Base-by-base conservation (phyloP, 768 basidiomycete genomes). In the Austroboletus festivus region DNA sequence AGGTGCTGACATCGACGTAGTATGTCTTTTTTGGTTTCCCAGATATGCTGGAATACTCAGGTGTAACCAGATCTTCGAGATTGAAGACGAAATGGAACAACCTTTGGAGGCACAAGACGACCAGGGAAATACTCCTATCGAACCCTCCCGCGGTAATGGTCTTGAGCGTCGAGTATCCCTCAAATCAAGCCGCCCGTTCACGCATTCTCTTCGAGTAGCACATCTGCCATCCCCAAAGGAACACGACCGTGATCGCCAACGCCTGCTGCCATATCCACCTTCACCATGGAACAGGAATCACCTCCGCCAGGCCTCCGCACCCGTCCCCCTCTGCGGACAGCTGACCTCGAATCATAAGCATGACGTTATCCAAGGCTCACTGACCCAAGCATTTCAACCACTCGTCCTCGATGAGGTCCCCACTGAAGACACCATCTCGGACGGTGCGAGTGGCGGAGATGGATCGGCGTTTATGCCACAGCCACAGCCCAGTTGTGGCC, bases 381-480 rank as follows among this genome's bases (percentile, higher is more conserved):
- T 91, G 3, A 86, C 86, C 2, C 86, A 88, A 60, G 71, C 88
- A 13, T 91, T 79, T 61, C 84, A 84, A 47, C 85, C 87, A 12
- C 53, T 89, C 18, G 45, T 81, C 6, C 68, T 86, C 15, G 79
- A 82, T 43, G 78, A 80, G 2, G 66, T 18, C 11, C 39, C 72
- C 18, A 67, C 69, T 8, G 61, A 68, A 38, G 71, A 73, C 47
- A 67, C 71, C 13, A 48, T 43, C 9, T 51, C 50, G 13, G 57
- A 60, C 26, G 42, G 21, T 1, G 46, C 55, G 6, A 51, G 56
- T 21, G 52, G 46, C 3, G 50, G 34, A 5, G 53, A 41, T 19
- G 47, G 46, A 21, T 52, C 51, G 2, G 18, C 38, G 12, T 40
- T 53, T 37, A 45, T 51, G 24, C 26, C 48, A 10, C 47, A 42